Base-by-base conservation (phyloP, 2,329 filamentous ascomycete genomes). In the Aspergillus sp. region DNA sequence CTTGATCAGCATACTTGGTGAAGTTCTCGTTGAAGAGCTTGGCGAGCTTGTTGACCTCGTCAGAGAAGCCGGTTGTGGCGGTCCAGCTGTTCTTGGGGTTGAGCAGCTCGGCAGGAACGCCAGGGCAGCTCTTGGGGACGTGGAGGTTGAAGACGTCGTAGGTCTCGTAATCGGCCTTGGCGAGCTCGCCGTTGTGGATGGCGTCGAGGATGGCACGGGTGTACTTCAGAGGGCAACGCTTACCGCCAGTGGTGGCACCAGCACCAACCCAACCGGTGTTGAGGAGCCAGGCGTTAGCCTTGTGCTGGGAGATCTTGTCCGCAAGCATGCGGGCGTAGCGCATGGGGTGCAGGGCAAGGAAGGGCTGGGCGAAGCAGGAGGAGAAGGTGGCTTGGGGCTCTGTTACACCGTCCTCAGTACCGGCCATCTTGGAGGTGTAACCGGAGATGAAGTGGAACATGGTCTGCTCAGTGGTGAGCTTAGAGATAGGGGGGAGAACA, bases 371-470 rank as follows among this genome's bases (percentile, higher is more conserved):
- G 80, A 99, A 99, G 87, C 95, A 99, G 53, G 93, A 96, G 24
- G 93, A 98, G 87, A 99, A 99, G 71, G 95, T 99, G 22, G 95
- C 95, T 80, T 98, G 91, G 64, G 95, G 95, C 81, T 99, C 95
- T 9, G 90, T 96, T 65, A 99, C 87, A 72, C 95, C 95, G 66
- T 97, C 91, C 82, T 99, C 95, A 34, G 95, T 99, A 72, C 95
- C 95, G 65, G 95, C 95, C 95, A 99, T 99, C 88, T 99, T 99
- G 74, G 93, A 98, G 64, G 95, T 99, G 85, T 99, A 99, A 69
- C 95, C 95, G 17, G 91, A 96, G 80, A 99, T 99, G 87, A 99
- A 99, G 85, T 99, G 95, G 89, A 98, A 99, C 93, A 99, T 98
- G 77, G 92, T 96, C 82, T 98, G 95, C 71, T 91, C 87, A 64